Evolutionary conservation across 495 filamentous ascomycete species (phyloP).

Genomic region (Parathielavia hyrcaniae): DNA sequence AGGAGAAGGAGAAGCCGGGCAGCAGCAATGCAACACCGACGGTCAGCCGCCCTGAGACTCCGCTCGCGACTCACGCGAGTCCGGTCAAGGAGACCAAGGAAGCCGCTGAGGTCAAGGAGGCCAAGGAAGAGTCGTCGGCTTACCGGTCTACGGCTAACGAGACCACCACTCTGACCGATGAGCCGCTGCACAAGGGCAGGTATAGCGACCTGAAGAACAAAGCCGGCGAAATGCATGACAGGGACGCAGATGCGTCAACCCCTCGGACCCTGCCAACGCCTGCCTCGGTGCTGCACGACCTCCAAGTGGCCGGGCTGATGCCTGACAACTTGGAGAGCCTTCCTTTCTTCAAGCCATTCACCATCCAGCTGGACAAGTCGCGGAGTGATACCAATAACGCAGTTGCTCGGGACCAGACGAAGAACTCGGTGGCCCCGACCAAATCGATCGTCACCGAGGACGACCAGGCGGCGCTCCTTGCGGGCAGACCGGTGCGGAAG

Average conservation of each 20-base stretch:
- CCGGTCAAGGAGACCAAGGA: constrained; percentile 33
- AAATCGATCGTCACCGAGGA: constrained; percentile 49
- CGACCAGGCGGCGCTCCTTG: constrained; percentile 43
- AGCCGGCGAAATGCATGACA: constrained; percentile 8
- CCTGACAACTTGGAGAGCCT: constrained; percentile 27
- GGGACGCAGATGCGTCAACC: constrained; percentile 4
- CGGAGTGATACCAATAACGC: constrained; percentile 17
- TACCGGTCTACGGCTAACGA: constrained; percentile 32
- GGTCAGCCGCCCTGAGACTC: constrained; percentile 36
- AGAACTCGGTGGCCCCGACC: constrained; percentile 29
- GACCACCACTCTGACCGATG: constrained; percentile 31
- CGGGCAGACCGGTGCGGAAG: constrained; percentile 48
- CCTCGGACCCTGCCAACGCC: constrained; percentile 33
- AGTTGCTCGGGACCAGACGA: constrained; percentile 10
- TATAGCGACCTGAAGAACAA: constrained; percentile 17
- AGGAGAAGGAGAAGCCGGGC: constrained; percentile 46
- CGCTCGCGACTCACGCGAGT: constrained; percentile 27
- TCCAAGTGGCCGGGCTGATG: constrained; percentile 25
- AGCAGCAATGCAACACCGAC: constrained; percentile 27
- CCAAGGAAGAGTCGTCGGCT: constrained; percentile 30
- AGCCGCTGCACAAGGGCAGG: constrained; percentile 16
- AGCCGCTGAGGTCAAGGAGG: constrained; percentile 27
- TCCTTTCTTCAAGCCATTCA: constrained; percentile 33
- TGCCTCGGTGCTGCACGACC: constrained; percentile 32
- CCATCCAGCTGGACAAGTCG: constrained; percentile 19